Evolutionary conservation across 2,329 filamentous ascomycete species (phyloP), one percentile per base, ranked within the genome.

Genomic region (Colletotrichum spaethianum): DNA sequence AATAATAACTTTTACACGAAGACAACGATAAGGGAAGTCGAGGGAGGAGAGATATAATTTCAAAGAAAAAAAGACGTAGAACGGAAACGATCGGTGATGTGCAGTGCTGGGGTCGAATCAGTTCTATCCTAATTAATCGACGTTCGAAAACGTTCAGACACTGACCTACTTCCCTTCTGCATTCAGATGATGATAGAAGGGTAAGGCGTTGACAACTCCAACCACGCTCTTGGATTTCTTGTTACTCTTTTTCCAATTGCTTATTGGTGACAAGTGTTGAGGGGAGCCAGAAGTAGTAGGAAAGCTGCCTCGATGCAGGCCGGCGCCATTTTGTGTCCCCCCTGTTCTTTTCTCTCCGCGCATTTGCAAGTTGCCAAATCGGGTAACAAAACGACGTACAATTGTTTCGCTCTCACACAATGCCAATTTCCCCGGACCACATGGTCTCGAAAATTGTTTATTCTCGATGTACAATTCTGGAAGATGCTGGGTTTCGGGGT

Each of bases 141-240:
- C 23, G 50, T 67, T 46, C 18, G 28, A 26, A 66, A 44, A 44
- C 12, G 20, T 36, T 16, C n/a, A 42, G 42, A 66, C 52, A 70
- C 61, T 50, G 33, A 55, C 70, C 31, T 67, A 69, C 56, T 74
- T 59, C 60, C 64, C 73, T 66, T 63, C 62, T 64, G 67, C 57
- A 56, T 72, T 9, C 69, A 46, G 28, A 36, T 48, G 38, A 20
- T 46, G 26, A 28, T 67, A 68, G 72, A 64, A 74, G 56, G 67
- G 72, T 72, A 74, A 65, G 38, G 64, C 74, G 64, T 69, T 74
- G 53, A 72, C 72, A 70, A 64, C 67, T 72, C 65, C 64, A 67
- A 72, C 61, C 67, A 60, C 61, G 56, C 72, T 36, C 26, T 46
- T 7, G 44, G 28, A 12, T 42, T 63, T 8, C 42, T 57, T 44